These are phyloP conservation scores for Trichoderma polysporum DNA, from an alignment of 2,329 filamentous ascomycete species.

Conservation along the genomic window DNA sequence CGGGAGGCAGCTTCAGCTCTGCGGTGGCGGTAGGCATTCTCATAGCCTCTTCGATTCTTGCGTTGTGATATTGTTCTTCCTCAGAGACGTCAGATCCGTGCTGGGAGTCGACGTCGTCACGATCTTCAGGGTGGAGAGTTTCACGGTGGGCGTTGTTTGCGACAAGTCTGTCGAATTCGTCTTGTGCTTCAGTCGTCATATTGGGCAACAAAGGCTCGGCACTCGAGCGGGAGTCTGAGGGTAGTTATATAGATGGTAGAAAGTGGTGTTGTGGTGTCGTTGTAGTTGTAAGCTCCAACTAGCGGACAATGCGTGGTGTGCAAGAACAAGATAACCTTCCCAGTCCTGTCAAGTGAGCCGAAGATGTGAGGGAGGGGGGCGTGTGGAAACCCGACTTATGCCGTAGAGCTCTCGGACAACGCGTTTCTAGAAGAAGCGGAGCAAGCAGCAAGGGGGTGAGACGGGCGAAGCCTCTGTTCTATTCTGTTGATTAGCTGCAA, in stretches of 20 bases:
- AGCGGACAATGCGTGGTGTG: neutral
- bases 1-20: conserved; percentile 60
- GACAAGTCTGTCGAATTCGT: conserved; percentile 65
- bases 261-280: neutral
- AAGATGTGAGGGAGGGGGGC: conserved; percentile 24
- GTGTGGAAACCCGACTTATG: conserved; percentile 26
- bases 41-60: conserved; percentile 63
- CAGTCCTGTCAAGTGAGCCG: conserved; percentile 2
- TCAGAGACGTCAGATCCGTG: conserved; percentile 55
- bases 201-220: conserved; percentile 30
- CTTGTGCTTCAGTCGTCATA: conserved; percentile 63
- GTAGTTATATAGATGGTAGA: conserved; percentile 28
- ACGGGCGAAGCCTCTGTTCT: conserved; percentile 17
- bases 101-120: conserved; percentile 48
- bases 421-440: conserved; percentile 38
- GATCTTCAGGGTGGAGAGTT: conserved; percentile 58
- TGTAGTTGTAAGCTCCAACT: conserved; percentile 16
- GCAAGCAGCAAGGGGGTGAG: conserved; percentile 26
- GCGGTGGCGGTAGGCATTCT: conserved; percentile 56
- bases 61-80: conserved; percentile 53
- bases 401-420: conserved; percentile 26
- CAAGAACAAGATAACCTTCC: conserved; percentile 13
- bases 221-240: conserved; percentile 19
- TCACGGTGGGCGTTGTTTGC: conserved; percentile 52
- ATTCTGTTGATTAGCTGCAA: neutral